Percentiles rank a stretch among this genome's conserved stretches.
These are phyloP conservation scores for Benincasa hispida DNA, from an alignment of 306 rosid genomes.

Conservation along the genomic window DNA sequence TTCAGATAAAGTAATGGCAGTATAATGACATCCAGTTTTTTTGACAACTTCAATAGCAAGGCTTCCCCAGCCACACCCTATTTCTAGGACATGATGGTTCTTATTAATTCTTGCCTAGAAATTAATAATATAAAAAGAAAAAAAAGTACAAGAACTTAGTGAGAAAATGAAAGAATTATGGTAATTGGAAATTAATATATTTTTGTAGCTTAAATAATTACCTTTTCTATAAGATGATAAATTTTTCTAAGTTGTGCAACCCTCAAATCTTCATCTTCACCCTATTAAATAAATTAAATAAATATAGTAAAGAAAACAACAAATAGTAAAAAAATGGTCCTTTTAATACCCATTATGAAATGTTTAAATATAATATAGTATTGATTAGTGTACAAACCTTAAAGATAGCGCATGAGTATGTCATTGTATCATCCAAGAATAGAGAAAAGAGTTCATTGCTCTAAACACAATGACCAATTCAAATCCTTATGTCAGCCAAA, in stretches of 20 bases:
- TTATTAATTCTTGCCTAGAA: neutral
- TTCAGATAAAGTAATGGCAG: slow-evolving; percentile 65
- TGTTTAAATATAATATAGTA: too few relatives aligned
- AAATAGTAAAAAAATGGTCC: too few relatives aligned
- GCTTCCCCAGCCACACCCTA: slow-evolving; percentile 90
- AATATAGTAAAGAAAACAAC: too few relatives aligned
- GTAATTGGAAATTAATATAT: too few relatives aligned
- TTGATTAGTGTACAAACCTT: slow-evolving; percentile 29
- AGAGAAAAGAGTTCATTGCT: slow-evolving; percentile 80
- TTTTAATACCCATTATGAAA: too few relatives aligned
- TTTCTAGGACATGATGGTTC: slow-evolving; percentile 75
- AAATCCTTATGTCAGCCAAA: neutral
- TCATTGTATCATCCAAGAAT: slow-evolving; percentile 83
- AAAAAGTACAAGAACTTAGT: too few relatives aligned
- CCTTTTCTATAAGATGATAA: slow-evolving; percentile 8
- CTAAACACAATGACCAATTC: slow-evolving; percentile 28
- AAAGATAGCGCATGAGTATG: slow-evolving; percentile 71
- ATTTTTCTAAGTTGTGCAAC: slow-evolving; percentile 71
- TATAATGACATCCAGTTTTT: slow-evolving; percentile 68
- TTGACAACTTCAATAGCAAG: slow-evolving; percentile 69
- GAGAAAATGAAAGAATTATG: too few relatives aligned
- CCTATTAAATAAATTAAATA: slow-evolving; percentile 26
- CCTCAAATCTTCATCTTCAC: slow-evolving; percentile 54
- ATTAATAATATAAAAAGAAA: neutral
- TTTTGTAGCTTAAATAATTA: neutral